Conservation (phyloP, 129 eudicot species). For the Oenanthe sinensis region DNA sequence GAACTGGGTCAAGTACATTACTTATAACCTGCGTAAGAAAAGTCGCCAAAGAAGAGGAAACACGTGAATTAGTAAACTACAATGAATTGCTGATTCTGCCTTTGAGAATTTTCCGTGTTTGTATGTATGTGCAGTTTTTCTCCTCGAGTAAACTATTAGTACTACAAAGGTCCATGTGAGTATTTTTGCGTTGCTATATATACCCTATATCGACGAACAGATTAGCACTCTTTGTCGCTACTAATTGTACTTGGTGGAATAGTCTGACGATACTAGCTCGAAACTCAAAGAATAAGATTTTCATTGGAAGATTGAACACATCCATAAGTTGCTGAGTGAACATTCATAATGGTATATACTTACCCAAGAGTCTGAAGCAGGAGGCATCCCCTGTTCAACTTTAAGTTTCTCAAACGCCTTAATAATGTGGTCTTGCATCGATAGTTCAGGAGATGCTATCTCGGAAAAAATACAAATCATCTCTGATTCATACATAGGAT, state of each 20-base stretch:
- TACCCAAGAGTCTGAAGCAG: conserved; percentile 93
- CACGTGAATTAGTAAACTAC: not conserved
- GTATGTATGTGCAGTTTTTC: not conserved
- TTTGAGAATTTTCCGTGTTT: not conserved
- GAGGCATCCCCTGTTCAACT: conserved; percentile 97
- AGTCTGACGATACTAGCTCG: not conserved
- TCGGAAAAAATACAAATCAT: conserved; percentile 53
- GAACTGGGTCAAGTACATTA: conserved; percentile 65
- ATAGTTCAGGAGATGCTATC: conserved; percentile 38
- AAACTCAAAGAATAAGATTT: not conserved
- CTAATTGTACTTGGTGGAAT: not conserved
- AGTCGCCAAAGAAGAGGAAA: not conserved
- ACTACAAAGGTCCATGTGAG: not conserved
- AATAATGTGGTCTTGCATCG: conserved; percentile 44
- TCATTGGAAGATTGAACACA: not conserved
- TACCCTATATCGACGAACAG: too few relatives aligned
- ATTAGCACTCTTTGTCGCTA: not conserved
- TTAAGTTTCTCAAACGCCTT: conserved; percentile 76
- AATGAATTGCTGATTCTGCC: not conserved
- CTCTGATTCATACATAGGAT: conserved; percentile 64
- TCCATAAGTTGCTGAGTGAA: not conserved
- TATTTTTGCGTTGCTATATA: not conserved
- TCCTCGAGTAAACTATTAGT: not conserved
- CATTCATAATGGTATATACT: not conserved
- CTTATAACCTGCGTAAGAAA: conserved; percentile 47